A percentile compares a stretch with the other conserved stretches of the same genome.
These are phyloP conservation scores for Venturia nashicola DNA, from an alignment of 2,329 filamentous ascomycete genomes.

Conservation along the genomic window DNA sequence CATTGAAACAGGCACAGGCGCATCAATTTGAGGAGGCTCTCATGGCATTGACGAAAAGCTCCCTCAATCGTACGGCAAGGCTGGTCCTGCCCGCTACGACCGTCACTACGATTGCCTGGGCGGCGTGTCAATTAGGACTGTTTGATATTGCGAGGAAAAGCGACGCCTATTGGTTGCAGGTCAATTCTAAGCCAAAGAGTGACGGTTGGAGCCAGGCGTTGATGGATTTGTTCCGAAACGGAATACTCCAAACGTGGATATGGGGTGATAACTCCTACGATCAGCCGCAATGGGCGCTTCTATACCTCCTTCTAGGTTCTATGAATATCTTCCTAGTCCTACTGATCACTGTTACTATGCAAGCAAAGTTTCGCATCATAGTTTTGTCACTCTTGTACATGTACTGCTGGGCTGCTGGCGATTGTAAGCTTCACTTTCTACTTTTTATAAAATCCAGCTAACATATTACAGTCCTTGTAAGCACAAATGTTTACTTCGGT, in stretches of 20 bases:
- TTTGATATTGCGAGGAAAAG: slow-evolving; percentile 15
- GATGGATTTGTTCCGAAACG: slow-evolving; percentile 12
- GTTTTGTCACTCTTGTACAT: slow-evolving; percentile 34
- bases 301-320: slow-evolving; percentile 42
- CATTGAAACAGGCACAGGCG: slow-evolving; percentile 16
- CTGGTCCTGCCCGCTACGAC: slow-evolving; percentile 17
- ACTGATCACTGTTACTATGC: slow-evolving; percentile 38
- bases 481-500: slow-evolving; percentile 17
- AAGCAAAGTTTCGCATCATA: slow-evolving; percentile 37
- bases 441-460: not conserved
- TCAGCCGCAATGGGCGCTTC: slow-evolving; percentile 46
- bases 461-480: slow-evolving; percentile 8
- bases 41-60: slow-evolving; percentile 14
- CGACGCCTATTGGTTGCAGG: slow-evolving; percentile 17
- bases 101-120: slow-evolving; percentile 16
- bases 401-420: slow-evolving; percentile 32
- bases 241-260: slow-evolving; percentile 32
- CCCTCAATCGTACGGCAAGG: slow-evolving; percentile 15
- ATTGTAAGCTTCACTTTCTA: slow-evolving; percentile 13
- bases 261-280: slow-evolving; percentile 39
- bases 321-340: slow-evolving; percentile 44
- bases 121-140: slow-evolving; percentile 16
- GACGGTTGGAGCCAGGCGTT: slow-evolving; percentile 28
- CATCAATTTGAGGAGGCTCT: slow-evolving; percentile 16
- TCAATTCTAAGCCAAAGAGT: slow-evolving; percentile 8